phyloP scores from a whole-genome alignment of 371 early-diverging fungal genomes.

The Capniomyces stellatus region DNA sequence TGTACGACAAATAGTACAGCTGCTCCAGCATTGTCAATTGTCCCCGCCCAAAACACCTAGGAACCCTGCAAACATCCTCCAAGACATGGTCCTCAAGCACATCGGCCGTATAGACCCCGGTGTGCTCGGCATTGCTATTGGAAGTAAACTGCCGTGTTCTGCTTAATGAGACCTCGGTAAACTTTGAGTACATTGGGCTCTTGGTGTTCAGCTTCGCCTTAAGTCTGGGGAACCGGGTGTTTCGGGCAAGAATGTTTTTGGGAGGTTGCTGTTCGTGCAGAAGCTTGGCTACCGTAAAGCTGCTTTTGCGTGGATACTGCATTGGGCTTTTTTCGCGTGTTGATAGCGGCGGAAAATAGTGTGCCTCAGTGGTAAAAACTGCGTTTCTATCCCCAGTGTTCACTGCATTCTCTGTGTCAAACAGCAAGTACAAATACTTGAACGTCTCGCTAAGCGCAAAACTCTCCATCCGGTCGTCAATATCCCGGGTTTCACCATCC shows the following conservation, averaged over 20 bases:
- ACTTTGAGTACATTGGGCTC: not conserved
- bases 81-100: not conserved
- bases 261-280: slow-evolving; percentile 13
- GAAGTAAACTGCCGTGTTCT: not conserved
- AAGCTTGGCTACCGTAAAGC: slow-evolving; percentile 10
- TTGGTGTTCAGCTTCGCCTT: not conserved
- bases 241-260: not conserved
- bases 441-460: slow-evolving; percentile 87
- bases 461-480: slow-evolving; percentile 85
- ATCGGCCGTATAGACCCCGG: not conserved
- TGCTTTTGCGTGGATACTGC: slow-evolving; percentile 14
- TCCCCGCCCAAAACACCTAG: not conserved
- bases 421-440: slow-evolving; percentile 81
- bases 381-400: slow-evolving; percentile 49
- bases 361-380: slow-evolving; percentile 64
- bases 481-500: slow-evolving; percentile 21
- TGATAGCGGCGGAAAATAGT: slow-evolving; percentile 19
- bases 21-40: not conserved
- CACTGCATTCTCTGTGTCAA: slow-evolving; percentile 45
- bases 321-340: slow-evolving; percentile 5
- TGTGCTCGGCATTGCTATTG: too few species aligned
- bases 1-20: not conserved
- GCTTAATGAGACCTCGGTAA: not conserved
- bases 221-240: not conserved
- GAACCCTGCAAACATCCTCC: not conserved